Percentiles rank a stretch among this genome's conserved stretches.
Conservation (phyloP, 345 rosid species). For the Citrus sinensis region DVS_A1.0 CM039166.1:23038001-23038500, state of each 20-base stretch:
- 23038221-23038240: too few relatives aligned
- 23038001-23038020: neutral
- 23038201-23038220: too few relatives aligned
- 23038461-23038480: neutral
- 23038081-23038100: neutral
- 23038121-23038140: neutral
- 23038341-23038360: neutral
- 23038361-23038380: neutral
- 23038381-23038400: neutral
- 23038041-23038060: neutral
- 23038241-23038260: too few relatives aligned
- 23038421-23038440: slow-evolving; percentile 1
- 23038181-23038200: too few relatives aligned
- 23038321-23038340: neutral
- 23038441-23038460: neutral
- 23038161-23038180: too few relatives aligned
- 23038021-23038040: neutral
- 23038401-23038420: neutral
- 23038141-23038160: neutral
- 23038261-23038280: too few relatives aligned
- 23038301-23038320: neutral
- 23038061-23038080: neutral
- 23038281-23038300: too few relatives aligned
- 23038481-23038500: neutral
- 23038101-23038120: neutral